Evolutionary conservation across 1,139 yeast species (phyloP), one percentile per base, ranked within the genome.

Genomic region (Hyphopichia fennica): DNA sequence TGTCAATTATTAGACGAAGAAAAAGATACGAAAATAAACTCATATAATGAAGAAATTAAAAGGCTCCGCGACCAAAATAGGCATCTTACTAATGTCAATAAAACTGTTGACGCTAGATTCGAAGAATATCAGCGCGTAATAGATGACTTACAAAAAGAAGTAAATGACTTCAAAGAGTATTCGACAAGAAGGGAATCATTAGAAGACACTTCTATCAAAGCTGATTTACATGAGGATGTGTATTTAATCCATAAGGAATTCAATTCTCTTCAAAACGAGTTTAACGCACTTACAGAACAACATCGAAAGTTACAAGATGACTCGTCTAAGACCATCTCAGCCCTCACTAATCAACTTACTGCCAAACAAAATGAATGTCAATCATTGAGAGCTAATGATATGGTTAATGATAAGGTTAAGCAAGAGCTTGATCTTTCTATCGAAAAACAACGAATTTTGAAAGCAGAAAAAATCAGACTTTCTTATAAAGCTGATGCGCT

Each of bases 391-490:
- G 51, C 66, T 13, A 62, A 62, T 40, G 53, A 52, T 31, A 41
- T 51, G 23, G 51, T 52, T 9, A 31, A 58, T 15, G 72, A 69
- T 13, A 66, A 61, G 41, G 48, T 68, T 3, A 64, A 65, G 31
- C 66, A 63, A 32, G 77, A 73, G 20, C 57, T 77, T 34, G 69
- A 72, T 25, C 50, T 56, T 5, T 75, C 82, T 0, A 66, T 70
- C 8, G 75, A 77, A 22, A 78, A 76, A 48, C 80, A 77, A 45
- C 57, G 82, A 36, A 57, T 67, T 3, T 56, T 72, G 35, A 70
- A 72, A 32, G 75, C 82, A 4, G 85, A 80, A 47, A 77, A 76
- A 46, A 67, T 72, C 19, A 65, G 72, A 45, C 56, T 75, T 20
- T 63, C 71, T 4, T 72, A 72, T 53, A 59, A 70, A 27, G 54